phyloP scores from a whole-genome alignment of 2,329 filamentous ascomycete genomes.

The Aspergillus flavus region DNA sequence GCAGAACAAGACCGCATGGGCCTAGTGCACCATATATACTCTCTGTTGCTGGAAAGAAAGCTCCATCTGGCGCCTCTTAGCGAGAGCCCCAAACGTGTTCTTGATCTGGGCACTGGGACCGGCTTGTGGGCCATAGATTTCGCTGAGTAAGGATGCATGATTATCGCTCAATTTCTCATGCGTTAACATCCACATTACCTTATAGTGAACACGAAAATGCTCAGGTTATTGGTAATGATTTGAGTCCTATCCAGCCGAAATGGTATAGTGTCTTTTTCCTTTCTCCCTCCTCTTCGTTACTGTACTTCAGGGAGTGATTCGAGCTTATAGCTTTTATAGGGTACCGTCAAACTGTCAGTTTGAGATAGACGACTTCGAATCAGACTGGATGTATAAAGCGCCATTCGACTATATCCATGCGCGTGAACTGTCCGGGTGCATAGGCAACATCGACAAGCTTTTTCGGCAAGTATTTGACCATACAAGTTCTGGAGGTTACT shows the following conservation, averaged over 20 bases:
- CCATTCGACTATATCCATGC: slow-evolving; percentile 1
- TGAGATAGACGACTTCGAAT: not conserved
- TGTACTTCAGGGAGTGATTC: not conserved
- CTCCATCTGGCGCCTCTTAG: not conserved
- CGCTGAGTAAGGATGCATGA: not conserved
- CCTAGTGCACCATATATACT: slow-evolving; percentile 2
- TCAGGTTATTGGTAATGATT: not conserved
- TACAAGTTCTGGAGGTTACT: not conserved
- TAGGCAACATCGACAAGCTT: not conserved
- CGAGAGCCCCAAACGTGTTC: not conserved
- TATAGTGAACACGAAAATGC: not conserved
- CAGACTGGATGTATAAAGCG: not conserved
- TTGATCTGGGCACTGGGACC: slow-evolving; percentile 1
- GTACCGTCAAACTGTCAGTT: not conserved
- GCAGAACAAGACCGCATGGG: slow-evolving; percentile 1
- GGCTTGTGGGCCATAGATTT: slow-evolving; percentile 2
- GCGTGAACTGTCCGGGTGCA: not conserved
- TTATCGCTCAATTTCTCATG: not conserved
- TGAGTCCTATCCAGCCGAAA: slow-evolving; percentile 1
- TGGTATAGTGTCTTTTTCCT: not conserved
- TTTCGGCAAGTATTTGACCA: not conserved
- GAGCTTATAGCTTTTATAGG: not conserved
- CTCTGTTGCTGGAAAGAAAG: not conserved
- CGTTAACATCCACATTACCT: not conserved
- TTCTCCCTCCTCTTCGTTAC: not conserved